A percentile compares a stretch with the other conserved stretches of the same genome.
phyloP scores from a whole-genome alignment of 768 basidiomycete species.

The Auriscalpium vulgare region DNA sequence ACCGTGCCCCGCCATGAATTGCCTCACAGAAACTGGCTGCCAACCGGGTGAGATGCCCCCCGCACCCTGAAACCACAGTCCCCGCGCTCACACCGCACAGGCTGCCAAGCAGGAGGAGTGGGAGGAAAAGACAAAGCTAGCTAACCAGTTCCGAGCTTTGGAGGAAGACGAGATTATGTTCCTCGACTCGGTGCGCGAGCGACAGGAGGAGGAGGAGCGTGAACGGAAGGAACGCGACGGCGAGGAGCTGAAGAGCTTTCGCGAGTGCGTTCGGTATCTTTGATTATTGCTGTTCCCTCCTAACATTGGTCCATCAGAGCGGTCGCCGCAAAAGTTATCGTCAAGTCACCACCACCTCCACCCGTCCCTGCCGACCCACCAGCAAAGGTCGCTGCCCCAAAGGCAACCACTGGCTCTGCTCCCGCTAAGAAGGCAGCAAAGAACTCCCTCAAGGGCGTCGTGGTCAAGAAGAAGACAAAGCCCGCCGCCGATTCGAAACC shows the following conservation, averaged over 20 bases:
- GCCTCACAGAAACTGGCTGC: constrained; percentile 73
- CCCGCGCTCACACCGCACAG: constrained; percentile 27
- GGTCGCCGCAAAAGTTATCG: constrained; percentile 61
- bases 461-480: constrained; percentile 72
- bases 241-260: constrained; percentile 71
- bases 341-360: constrained; percentile 29
- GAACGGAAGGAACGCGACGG: constrained; percentile 68
- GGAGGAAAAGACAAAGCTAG: constrained; percentile 83
- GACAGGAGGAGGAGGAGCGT: constrained; percentile 68
- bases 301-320: constrained; percentile 31
- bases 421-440: constrained; percentile 55
- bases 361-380: constrained; percentile 15
- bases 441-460: constrained; percentile 65
- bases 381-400: constrained; percentile 12
- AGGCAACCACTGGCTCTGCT: constrained; percentile 21
- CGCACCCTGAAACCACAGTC: constrained; percentile 16
- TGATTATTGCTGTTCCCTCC: background rate
- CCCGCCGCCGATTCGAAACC: constrained; percentile 10
- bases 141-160: constrained; percentile 82
- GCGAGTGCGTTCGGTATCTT: constrained; percentile 43
- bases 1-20: background rate
- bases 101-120: constrained; percentile 90
- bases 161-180: constrained; percentile 91
- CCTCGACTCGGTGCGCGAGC: constrained; percentile 73
- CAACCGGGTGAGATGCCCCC: constrained; percentile 53